Conservation (phyloP, 306 rosid genomes). For the Cicer yamashitae region DNA sequence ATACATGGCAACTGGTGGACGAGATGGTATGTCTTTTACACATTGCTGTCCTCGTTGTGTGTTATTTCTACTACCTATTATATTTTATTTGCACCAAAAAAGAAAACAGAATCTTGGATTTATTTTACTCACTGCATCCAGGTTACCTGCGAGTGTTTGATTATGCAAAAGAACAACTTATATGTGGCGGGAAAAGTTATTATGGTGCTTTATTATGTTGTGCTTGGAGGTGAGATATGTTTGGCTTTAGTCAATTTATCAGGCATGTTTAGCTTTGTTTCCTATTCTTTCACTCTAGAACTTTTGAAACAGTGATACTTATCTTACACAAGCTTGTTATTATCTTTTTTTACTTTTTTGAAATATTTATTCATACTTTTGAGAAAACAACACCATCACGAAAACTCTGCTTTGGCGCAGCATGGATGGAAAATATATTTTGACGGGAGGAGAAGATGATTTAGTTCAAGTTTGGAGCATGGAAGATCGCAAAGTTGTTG, state of each 20-base stretch:
- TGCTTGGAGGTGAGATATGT: constrained; percentile 83
- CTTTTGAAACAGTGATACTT: constrained; percentile 24
- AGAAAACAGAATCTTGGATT: constrained; percentile 13
- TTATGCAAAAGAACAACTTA: constrained; percentile 83
- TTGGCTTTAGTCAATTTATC: constrained; percentile 39
- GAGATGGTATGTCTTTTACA: constrained; percentile 74
- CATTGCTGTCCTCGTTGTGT: constrained; percentile 13
- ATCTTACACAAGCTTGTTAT: not conserved
- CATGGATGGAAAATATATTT: constrained; percentile 88
- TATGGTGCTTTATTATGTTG: constrained; percentile 97
- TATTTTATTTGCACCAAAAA: constrained; percentile 3
- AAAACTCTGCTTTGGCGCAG: constrained; percentile 57
- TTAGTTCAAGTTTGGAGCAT: constrained; percentile 98
- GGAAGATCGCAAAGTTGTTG: constrained; percentile 97
- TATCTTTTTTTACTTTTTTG: not conserved
- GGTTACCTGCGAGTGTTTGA: constrained; percentile 96
- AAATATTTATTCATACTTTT: constrained; percentile 25
- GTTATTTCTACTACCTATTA: constrained; percentile 10
- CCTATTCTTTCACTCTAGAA: constrained; percentile 21
- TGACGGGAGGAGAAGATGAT: constrained; percentile 99
- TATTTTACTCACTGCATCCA: constrained; percentile 50
- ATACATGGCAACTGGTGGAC: constrained; percentile 85
- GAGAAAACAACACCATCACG: constrained; percentile 18
- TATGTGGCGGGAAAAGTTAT: constrained; percentile 97
- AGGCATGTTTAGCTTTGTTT: constrained; percentile 38